These are phyloP conservation scores for Chaetomidium leptoderma DNA, from an alignment of 495 filamentous ascomycete species.

Conservation along the genomic window DNA sequence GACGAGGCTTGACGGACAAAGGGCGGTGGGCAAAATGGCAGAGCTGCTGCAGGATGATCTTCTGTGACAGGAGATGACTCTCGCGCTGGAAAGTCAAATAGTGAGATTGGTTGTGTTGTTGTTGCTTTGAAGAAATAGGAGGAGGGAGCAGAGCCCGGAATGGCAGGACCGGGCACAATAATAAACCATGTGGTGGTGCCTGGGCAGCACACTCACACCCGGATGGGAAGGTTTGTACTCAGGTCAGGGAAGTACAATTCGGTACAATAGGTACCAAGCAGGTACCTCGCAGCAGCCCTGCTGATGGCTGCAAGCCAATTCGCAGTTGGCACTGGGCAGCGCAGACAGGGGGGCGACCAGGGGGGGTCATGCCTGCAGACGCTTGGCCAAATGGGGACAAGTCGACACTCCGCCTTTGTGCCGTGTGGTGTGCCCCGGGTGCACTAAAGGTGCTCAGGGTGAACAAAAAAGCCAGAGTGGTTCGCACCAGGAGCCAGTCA, in stretches of 20 bases:
- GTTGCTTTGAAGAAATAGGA: conserved; percentile 42
- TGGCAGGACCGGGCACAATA: conserved; percentile 22
- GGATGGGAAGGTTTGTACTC: conserved; percentile 10
- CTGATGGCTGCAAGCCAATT: neutral
- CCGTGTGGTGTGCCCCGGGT: neutral
- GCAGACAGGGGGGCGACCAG: neutral
- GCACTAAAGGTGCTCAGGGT: too few species aligned
- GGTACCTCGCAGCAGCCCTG: conserved; percentile 8
- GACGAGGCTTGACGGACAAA: conserved; percentile 32
- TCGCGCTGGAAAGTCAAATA: conserved; percentile 40
- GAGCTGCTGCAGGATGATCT: conserved; percentile 50
- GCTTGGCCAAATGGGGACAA: neutral
- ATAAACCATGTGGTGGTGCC: conserved; percentile 18
- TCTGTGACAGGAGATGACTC: conserved; percentile 53
- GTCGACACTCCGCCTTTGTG: conserved; percentile 4
- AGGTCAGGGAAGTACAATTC: conserved; percentile 8
- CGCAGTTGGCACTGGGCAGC: conserved; percentile 9
- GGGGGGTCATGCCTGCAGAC: neutral
- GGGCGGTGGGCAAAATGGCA: conserved; percentile 37
- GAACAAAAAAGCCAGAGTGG: neutral
- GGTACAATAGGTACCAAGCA: conserved; percentile 2
- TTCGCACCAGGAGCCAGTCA: neutral
- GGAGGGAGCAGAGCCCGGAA: conserved; percentile 22
- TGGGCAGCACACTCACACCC: conserved; percentile 9
- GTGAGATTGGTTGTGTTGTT: conserved; percentile 39